These are phyloP conservation scores for Pisolithus microcarpus DNA, from an alignment of 768 basidiomycete species.

Conservation along the genomic window DNA sequence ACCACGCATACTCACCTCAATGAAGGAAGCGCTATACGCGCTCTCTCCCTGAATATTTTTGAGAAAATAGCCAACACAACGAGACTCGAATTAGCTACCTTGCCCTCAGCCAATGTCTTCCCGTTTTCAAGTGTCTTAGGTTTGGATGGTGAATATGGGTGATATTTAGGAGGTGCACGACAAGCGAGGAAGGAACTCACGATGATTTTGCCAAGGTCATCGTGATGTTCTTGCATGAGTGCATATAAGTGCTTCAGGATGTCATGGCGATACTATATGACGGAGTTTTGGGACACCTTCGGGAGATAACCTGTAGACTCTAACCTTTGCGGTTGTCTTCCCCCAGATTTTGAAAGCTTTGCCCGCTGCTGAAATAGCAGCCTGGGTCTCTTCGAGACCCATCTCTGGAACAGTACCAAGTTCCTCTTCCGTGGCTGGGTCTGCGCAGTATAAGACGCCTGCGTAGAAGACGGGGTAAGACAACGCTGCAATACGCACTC, in stretches of 20 bases:
- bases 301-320: slow-evolving; percentile 3
- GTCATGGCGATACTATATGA: slow-evolving; percentile 66
- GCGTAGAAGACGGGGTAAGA: not conserved
- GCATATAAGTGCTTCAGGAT: slow-evolving; percentile 71
- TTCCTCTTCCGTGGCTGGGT: slow-evolving; percentile 80
- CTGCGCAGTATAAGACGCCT: slow-evolving; percentile 32
- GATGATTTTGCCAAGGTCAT: slow-evolving; percentile 83
- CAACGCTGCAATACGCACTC: slow-evolving; percentile 45
- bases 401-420: slow-evolving; percentile 88
- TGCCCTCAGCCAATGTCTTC: slow-evolving; percentile 78
- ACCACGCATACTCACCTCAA: slow-evolving; percentile 50
- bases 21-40: slow-evolving; percentile 74
- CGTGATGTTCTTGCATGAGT: slow-evolving; percentile 76
- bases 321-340: slow-evolving; percentile 78
- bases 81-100: slow-evolving; percentile 36
- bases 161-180: not conserved
- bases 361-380: slow-evolving; percentile 77
- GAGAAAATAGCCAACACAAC: not conserved
- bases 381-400: slow-evolving; percentile 73
- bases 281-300: not conserved
- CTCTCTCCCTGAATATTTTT: slow-evolving; percentile 57
- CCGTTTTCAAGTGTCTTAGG: slow-evolving; percentile 90
- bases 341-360: slow-evolving; percentile 83
- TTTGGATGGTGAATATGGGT: slow-evolving; percentile 5
- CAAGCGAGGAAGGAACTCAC: slow-evolving; percentile 42